Base-by-base conservation (phyloP, 345 rosid genomes). In the Hypericum androsaemum region DNA sequence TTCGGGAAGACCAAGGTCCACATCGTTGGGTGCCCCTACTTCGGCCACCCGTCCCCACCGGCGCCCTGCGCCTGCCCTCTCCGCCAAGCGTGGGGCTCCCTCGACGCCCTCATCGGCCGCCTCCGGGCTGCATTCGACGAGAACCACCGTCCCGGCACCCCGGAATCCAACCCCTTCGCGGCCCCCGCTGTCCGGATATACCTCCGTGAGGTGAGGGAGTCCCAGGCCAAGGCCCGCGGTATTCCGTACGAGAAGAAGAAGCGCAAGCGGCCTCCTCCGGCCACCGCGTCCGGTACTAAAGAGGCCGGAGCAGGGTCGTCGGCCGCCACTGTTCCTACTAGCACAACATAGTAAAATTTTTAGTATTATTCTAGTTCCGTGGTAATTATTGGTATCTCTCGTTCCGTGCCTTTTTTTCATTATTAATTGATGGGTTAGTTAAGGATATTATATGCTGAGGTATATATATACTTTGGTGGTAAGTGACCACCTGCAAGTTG, bases 1-100 rank as follows among this genome's bases (percentile, higher is more conserved):
- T 67, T 67, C 37, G 72, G 72, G 8, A 67, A 67, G 47, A 67
- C 72, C n/a, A 67, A 67, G 9, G 72, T 67, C 17, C 72, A 67
- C 39, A 48, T 62, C 9, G n/a, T 63, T 12, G 67, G 72, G 5
- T 67, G 72, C 42, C 67, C 72, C 1, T 67, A 62, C 44, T 67
- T 67, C 32, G 72, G 72, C 6, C 67, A 52, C 53, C 59, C 63
- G 37, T 61, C 47, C 45, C 72, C 72, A 0, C 72, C 72, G 0
- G 72, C 67, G 5, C 67, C 67, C 1, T 67, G 72, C 22, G 65
- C 63, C 15, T 67, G 72, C 39, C 72, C 67, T 14, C 63, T 67
- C 0, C 61, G 57, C 50, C 72, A 67, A 28, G 72, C 72, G 0
- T 67, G 72, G 72, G 72, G 72, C 3, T 61, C 66, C 16, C 67